These are phyloP conservation scores for Castanea mollissima DNA, from an alignment of 306 rosid genomes.

Conservation along the genomic window DNA sequence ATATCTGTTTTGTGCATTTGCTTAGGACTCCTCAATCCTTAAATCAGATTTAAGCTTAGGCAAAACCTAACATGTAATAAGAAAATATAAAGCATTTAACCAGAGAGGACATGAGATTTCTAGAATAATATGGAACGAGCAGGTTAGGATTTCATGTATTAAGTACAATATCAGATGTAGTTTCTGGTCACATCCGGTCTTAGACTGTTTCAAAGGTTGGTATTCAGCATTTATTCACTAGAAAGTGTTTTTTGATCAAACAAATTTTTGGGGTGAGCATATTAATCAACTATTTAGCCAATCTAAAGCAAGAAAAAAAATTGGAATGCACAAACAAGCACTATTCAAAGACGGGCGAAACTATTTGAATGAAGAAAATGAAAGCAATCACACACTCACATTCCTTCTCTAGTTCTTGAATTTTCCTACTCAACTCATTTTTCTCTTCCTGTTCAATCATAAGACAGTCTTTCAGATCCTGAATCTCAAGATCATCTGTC, in stretches of 20 bases:
- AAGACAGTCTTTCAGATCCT: conserved; percentile 69
- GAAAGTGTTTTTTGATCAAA: neutral
- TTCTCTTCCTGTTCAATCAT: conserved; percentile 75
- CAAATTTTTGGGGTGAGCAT: neutral
- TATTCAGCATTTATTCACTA: neutral
- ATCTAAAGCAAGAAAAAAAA: neutral
- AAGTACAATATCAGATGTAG: neutral
- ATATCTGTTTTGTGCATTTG: neutral
- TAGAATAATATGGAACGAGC: neutral
- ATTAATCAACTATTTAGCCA: neutral
- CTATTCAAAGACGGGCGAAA: neutral
- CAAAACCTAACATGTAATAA: neutral
- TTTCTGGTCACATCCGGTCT: neutral
- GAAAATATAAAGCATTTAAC: neutral
- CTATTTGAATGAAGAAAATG: neutral
- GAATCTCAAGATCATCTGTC: conserved; percentile 61
- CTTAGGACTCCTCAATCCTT: neutral
- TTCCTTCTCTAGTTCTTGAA: conserved; percentile 66
- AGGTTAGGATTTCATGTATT: neutral
- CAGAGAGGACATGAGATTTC: neutral
- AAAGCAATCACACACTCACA: conserved; percentile 39
- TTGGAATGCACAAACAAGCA: neutral
- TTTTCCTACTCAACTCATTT: conserved; percentile 41
- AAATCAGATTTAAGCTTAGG: neutral
- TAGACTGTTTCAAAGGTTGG: neutral